Evolutionary conservation across 2,329 filamentous ascomycete species (phyloP).

Genomic region (Colletotrichum destructivum): DNA sequence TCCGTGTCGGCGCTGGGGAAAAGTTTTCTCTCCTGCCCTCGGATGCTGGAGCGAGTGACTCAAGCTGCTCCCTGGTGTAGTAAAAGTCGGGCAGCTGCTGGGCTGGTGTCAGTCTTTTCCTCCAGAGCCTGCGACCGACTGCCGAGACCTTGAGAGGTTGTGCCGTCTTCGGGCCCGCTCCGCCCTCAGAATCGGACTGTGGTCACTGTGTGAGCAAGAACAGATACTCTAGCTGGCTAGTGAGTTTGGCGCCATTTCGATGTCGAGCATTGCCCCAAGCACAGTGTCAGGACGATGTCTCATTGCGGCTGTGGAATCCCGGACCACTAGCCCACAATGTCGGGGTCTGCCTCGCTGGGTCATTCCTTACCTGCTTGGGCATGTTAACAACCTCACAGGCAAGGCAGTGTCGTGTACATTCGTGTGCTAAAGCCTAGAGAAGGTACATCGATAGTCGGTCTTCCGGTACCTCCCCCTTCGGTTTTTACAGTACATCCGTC

Average conservation of each 20-base stretch:
- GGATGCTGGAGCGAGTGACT: slow-evolving; percentile 3
- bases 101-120: background rate
- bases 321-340: slow-evolving; percentile 9
- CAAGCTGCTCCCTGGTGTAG: background rate
- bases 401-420: slow-evolving; percentile 3
- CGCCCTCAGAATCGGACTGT: background rate
- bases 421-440: background rate
- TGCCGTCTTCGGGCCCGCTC: slow-evolving; percentile 27
- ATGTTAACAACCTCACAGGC: slow-evolving; percentile 3
- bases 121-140: slow-evolving; percentile 15
- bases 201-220: slow-evolving; percentile 16
- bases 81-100: background rate
- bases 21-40: slow-evolving; percentile 11
- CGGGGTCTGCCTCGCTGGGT: slow-evolving; percentile 15
- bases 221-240: background rate
- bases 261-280: background rate
- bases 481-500: slow-evolving; percentile 10
- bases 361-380: slow-evolving; percentile 11
- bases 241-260: no score
- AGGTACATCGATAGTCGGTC: background rate
- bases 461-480: background rate
- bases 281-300: slow-evolving; percentile 9
- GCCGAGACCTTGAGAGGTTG: slow-evolving; percentile 12
- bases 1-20: slow-evolving; percentile 12
- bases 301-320: slow-evolving; percentile 10